Evolutionary conservation across 1,284 basidiomycete genomes (phyloP), one percentile per base, ranked within the genome.

Genomic region (Cerioporus squamosus): DNA sequence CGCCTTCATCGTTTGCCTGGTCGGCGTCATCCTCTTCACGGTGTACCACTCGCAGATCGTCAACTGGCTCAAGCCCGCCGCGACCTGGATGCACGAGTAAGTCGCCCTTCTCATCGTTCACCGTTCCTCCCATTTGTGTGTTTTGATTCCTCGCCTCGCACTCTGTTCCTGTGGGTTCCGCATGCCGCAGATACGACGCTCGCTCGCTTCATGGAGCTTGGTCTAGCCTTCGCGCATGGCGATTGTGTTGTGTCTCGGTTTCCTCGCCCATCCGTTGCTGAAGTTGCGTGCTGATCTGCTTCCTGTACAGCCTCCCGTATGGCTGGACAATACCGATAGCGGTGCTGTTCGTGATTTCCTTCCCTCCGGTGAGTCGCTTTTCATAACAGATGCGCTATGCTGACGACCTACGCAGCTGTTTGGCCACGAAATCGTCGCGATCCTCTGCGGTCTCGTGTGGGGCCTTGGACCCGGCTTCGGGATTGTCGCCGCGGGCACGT

Each of bases 271-370:
- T 20, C 36, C 33, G 33, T 5, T 10, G 17, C 26, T 57, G 33
- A 55, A n/a, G n/a, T n/a, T n/a, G n/a, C n/a, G n/a, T n/a, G n/a
- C 42, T 9, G 5, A 10, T 29, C 24, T 4, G 7, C 24, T 53
- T 53, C 36, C n/a, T 51, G 17, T 12, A 24, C 60, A 75, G 74
- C 38, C 62, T 75, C 15, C 70, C 70, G 1, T 72, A 61, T 42
- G 94, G 94, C 18, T 96, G 88, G 88, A 72, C 90, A 17, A 93
- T 97, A 44, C 94, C 94, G 1, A 93, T 95, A 48, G 91, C 75
- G 44, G 79, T 94, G 51, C 77, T 93, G 24, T 90, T 93, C 68
- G 77, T 93, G 63, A 85, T 93, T 39, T 91, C 89, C 0, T 90
- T 91, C 72, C 89, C 89, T 61, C 90, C 88, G 1, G 88, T 88